Evolutionary conservation across 202 grass and related monocot genomes (phyloP).

Genomic region (Cymbopogon flexuosus): DNA sequence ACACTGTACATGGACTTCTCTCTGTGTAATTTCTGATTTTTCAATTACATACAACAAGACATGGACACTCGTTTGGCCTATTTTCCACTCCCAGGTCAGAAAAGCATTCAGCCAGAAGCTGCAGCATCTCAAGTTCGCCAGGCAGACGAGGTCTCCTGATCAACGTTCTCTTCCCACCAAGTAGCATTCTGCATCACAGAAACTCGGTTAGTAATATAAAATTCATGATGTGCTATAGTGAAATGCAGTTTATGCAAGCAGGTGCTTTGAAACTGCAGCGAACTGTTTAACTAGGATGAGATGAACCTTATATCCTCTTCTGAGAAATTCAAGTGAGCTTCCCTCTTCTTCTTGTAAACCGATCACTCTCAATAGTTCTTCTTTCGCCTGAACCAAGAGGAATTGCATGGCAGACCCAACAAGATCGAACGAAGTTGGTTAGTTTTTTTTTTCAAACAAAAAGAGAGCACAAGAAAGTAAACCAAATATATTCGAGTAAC

Average conservation of each 20-base stretch:
- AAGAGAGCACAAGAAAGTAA: not conserved
- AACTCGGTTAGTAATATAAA: not conserved
- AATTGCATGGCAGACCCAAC: not conserved
- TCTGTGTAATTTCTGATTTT: not conserved
- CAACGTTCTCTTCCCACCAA: constrained; percentile 91
- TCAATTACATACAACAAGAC: constrained; percentile 10
- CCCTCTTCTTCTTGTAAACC: constrained; percentile 94
- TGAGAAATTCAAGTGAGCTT: constrained; percentile 85
- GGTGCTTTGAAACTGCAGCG: not conserved
- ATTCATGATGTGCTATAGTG: not conserved
- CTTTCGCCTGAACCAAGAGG: constrained; percentile 57
- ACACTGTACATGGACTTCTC: constrained; percentile 13
- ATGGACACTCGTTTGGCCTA: not conserved
- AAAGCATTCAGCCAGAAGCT: not conserved
- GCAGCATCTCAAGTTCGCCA: constrained; percentile 60
- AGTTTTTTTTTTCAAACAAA: not conserved
- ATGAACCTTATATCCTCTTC: constrained; percentile 93
- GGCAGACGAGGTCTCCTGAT: constrained; percentile 69
- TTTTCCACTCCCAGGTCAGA: not conserved
- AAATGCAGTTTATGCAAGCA: not conserved
- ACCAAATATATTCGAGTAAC: not conserved
- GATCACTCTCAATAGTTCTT: constrained; percentile 82
- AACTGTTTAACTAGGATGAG: not conserved
- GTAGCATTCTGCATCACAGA: constrained; percentile 69
- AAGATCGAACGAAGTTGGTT: not conserved